Conservation (phyloP, 352 stramenopile genomes). For the Phytophthora multivora region DNA sequence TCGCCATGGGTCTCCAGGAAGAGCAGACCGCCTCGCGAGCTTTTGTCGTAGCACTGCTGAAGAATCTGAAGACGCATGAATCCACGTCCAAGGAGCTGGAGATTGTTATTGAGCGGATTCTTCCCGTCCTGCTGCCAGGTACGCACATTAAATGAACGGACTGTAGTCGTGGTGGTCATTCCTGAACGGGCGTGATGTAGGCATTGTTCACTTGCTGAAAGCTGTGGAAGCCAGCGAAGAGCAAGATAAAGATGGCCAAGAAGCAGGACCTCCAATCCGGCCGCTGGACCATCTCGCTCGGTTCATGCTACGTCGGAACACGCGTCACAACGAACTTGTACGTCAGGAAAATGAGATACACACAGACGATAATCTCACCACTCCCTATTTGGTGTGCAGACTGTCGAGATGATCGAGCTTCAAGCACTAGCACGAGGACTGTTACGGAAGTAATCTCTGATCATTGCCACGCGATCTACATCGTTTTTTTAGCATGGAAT, state of each 20-base stretch:
- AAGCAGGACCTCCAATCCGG: slow-evolving; percentile 43
- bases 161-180: not conserved
- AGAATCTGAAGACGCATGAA: slow-evolving; percentile 34
- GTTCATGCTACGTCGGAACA: slow-evolving; percentile 72
- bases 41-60: slow-evolving; percentile 49
- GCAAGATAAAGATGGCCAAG: slow-evolving; percentile 43
- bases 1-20: slow-evolving; percentile 25
- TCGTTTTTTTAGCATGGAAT: not conserved
- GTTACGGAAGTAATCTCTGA: slow-evolving; percentile 39
- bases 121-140: slow-evolving; percentile 67
- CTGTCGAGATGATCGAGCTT: slow-evolving; percentile 34
- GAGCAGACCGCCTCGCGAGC: slow-evolving; percentile 43
- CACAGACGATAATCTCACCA: not conserved
- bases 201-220: slow-evolving; percentile 60
- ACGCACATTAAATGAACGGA: not conserved
- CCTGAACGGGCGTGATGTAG: slow-evolving; percentile 13
- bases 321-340: slow-evolving; percentile 55
- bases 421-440: slow-evolving; percentile 38
- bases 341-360: slow-evolving; percentile 9
- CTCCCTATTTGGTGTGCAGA: slow-evolving; percentile 21
- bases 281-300: slow-evolving; percentile 71
- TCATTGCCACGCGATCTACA: not conserved
- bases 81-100: slow-evolving; percentile 45
- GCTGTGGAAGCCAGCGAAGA: slow-evolving; percentile 47
- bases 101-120: slow-evolving; percentile 57